These are phyloP conservation scores for Acidomyces sp. DNA, from an alignment of 495 filamentous ascomycete genomes.

Conservation along the genomic window DNA sequence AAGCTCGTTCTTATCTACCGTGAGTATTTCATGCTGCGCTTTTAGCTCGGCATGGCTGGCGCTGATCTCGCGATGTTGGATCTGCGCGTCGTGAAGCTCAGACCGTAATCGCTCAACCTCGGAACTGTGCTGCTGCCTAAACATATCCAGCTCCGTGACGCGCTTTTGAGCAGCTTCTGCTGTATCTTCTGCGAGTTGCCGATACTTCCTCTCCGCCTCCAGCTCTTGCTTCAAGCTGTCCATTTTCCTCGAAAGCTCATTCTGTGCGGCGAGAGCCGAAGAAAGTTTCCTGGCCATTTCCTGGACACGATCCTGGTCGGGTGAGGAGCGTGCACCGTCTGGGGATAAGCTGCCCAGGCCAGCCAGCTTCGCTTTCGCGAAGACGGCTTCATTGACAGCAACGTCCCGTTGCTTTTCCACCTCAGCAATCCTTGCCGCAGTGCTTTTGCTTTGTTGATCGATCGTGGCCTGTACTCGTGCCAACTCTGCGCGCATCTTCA, in stretches of 20 bases:
- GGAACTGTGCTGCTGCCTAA: slow-evolving; percentile 62
- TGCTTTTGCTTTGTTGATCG: slow-evolving; percentile 67
- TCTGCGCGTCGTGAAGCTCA: slow-evolving; percentile 66
- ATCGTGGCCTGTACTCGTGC: slow-evolving; percentile 73
- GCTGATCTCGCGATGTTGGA: slow-evolving; percentile 63
- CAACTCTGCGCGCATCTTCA: slow-evolving; percentile 78
- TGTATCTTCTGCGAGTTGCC: slow-evolving; percentile 79
- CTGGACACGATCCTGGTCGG: slow-evolving; percentile 47
- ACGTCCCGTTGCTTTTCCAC: slow-evolving; percentile 86
- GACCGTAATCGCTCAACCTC: slow-evolving; percentile 76
- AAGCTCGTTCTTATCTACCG: slow-evolving; percentile 73
- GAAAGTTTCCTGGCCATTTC: slow-evolving; percentile 79
- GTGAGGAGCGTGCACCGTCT: slow-evolving; percentile 42
- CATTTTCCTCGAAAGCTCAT: slow-evolving; percentile 57
- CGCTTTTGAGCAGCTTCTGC: slow-evolving; percentile 69
- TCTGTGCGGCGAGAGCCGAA: slow-evolving; percentile 59
- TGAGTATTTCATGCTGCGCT: slow-evolving; percentile 55
- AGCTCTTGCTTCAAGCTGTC: slow-evolving; percentile 56
- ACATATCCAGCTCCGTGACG: slow-evolving; percentile 66
- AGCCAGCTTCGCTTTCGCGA: slow-evolving; percentile 84
- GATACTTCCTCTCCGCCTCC: slow-evolving; percentile 62
- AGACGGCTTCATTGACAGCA: slow-evolving; percentile 82
- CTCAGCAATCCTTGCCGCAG: slow-evolving; percentile 80
- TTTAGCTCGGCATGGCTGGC: slow-evolving; percentile 62
- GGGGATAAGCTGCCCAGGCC: slow-evolving; percentile 67